phyloP scores from a whole-genome alignment of 2,329 filamentous ascomycete species.

The Aspergillus fumigatiaffinis region DNA sequence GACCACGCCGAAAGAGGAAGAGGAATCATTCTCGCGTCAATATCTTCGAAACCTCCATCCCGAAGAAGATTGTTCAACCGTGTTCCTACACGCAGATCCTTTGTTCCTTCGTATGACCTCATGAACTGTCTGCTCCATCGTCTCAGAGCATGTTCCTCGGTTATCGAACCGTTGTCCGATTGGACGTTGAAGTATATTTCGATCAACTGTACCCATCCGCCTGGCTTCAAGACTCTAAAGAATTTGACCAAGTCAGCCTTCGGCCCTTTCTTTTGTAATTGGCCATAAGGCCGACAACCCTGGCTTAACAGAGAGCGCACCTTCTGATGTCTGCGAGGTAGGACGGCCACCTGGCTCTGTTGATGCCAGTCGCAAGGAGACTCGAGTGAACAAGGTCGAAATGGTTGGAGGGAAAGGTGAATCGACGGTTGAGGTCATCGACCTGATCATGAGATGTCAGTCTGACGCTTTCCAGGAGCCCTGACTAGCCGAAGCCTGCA shows the following conservation, averaged over 20 bases:
- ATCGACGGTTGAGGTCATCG: conserved; percentile 66
- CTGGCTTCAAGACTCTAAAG: conserved; percentile 55
- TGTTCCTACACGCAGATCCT: conserved; percentile 63
- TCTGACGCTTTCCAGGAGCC: neutral
- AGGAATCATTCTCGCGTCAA: conserved; percentile 62
- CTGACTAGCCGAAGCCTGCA: neutral
- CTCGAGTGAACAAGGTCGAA: conserved; percentile 83
- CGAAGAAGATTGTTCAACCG: conserved; percentile 57
- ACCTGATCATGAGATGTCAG: conserved; percentile 39
- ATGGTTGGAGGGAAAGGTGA: conserved; percentile 64
- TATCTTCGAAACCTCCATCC: conserved; percentile 62
- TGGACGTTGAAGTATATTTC: conserved; percentile 83
- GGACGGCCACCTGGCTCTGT: conserved; percentile 65
- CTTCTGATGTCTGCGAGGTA: conserved; percentile 72
- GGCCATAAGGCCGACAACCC: neutral
- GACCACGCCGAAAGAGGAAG: conserved; percentile 69
- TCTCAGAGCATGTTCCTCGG: conserved; percentile 60
- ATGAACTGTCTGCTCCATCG: conserved; percentile 66
- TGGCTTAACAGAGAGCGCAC: conserved; percentile 24
- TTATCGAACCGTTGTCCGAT: conserved; percentile 77
- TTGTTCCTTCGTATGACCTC: conserved; percentile 57
- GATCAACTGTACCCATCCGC: conserved; percentile 85
- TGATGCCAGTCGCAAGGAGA: conserved; percentile 59
- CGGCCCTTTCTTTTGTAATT: neutral
- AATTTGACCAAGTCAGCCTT: conserved; percentile 8